Conservation (phyloP, 345 rosid genomes). For the Euclidium syriacum region DNA sequence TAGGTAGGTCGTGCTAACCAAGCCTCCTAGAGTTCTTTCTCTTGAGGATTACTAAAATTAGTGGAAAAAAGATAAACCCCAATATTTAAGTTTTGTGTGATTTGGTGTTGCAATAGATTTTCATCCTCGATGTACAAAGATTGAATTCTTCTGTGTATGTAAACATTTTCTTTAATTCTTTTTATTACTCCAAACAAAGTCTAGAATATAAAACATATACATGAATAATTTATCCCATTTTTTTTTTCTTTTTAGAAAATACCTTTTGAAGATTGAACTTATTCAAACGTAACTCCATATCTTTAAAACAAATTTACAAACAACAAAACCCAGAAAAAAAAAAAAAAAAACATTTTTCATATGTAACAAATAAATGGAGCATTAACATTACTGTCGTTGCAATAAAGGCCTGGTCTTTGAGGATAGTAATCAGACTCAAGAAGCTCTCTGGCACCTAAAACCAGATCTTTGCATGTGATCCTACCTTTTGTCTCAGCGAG, state of each 20-base stretch:
- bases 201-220: no score
- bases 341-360: no score
- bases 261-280: no score
- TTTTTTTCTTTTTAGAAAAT: no score
- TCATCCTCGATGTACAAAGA: not conserved
- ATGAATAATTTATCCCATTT: no score
- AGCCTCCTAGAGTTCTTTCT: not conserved
- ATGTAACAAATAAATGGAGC: slow-evolving; percentile 44
- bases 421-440: slow-evolving; percentile 61
- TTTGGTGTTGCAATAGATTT: not conserved
- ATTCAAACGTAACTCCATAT: no score
- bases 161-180: not conserved
- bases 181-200: not conserved
- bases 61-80: not conserved
- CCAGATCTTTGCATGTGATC: slow-evolving; percentile 47
- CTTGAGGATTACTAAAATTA: not conserved
- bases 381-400: slow-evolving; percentile 48
- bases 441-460: slow-evolving; percentile 47
- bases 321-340: no score
- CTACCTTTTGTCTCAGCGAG: slow-evolving; percentile 44
- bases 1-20: slow-evolving; percentile 10
- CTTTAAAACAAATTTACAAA: no score
- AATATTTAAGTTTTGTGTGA: not conserved
- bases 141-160: slow-evolving; percentile 1
- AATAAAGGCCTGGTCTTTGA: slow-evolving; percentile 81